Evolutionary conservation across 805 yeast genomes (phyloP), one percentile per base, ranked within the genome.

Genomic region (Barnettozyma salicaria): DNA sequence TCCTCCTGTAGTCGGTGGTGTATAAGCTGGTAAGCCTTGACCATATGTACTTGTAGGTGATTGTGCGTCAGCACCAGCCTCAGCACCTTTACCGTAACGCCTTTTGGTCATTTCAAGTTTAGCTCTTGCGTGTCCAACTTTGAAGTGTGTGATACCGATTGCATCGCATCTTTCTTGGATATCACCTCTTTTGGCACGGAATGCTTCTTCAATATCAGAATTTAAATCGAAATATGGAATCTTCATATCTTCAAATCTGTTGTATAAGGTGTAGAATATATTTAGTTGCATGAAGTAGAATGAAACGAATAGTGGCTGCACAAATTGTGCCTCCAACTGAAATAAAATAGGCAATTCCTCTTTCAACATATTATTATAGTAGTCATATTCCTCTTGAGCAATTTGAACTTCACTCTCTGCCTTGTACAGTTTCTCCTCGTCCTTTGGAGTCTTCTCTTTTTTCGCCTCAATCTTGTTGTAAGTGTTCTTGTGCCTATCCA

Each of bases 221-320:
- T 76, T 68, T 56, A 92, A 68, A 58, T 92, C 95, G 62, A 92
- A 92, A 64, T 92, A 92, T 12, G 97, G 96, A 48, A 92, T 92
- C 65, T 92, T 88, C 84, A 90, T 79, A 57, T 86, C 95, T 64
- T 90, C 96, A 86, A 90, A 85, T 52, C 84, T 76, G 56, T 74
- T 81, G 67, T 85, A 89, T 44, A 92, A 68, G 1, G 96, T 88
- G 71, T 92, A 92, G 62, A 89, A 92, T 40, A 92, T 87, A 67
- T 92, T 92, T 68, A 92, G 74, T 67, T 92, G 98, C 97, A 92
- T 92, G 70, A 78, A 92, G 65, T 92, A 92, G 61, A 92, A 80
- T 38, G 94, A 81, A 52, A 90, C 92, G 64, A 92, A 92, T 52
- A 92, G 68, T 14, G 98, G 98, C 56, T 79, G 81, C 57, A 92